These are phyloP conservation scores for Adansonia gregorii DNA, from an alignment of 441 rosid species.

Conservation along the genomic window DNA sequence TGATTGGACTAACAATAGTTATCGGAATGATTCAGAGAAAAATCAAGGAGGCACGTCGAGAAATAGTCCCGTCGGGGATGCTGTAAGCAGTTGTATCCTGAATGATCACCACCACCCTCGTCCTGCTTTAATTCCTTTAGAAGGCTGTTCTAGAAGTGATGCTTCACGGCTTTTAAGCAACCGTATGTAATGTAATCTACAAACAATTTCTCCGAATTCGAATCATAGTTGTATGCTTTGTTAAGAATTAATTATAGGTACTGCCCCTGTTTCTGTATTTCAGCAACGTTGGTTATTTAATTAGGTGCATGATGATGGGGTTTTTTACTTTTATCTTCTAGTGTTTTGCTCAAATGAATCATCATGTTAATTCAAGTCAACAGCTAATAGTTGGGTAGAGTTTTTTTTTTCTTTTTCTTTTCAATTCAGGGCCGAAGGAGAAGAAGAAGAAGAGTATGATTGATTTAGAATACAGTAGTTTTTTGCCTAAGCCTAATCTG, in stretches of 20 bases:
- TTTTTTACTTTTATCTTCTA: neutral
- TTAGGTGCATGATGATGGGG: neutral
- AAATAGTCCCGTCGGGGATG: slow-evolving; percentile 37
- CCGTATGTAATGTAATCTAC: slow-evolving; percentile 47
- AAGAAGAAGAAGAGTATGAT: neutral
- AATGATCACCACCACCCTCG: slow-evolving; percentile 35
- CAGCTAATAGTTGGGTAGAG: neutral
- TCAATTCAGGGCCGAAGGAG: neutral
- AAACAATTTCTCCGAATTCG: neutral
- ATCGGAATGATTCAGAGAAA: slow-evolving; percentile 58
- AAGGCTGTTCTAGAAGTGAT: slow-evolving; percentile 61
- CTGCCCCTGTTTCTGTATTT: neutral
- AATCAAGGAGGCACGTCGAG: slow-evolving; percentile 41
- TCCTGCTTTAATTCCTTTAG: slow-evolving; percentile 44
- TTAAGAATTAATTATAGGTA: neutral
- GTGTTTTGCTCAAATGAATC: neutral
- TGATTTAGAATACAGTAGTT: neutral
- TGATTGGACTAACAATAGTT: slow-evolving; percentile 45
- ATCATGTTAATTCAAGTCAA: neutral
- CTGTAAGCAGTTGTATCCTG: slow-evolving; percentile 35
- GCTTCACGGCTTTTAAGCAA: slow-evolving; percentile 57
- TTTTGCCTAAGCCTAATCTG: neutral
- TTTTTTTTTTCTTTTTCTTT: neutral
- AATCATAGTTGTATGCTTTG: neutral
- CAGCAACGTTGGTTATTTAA: neutral